Conservation (phyloP, 306 rosid species). For the Corylus heterophylla region DNA sequence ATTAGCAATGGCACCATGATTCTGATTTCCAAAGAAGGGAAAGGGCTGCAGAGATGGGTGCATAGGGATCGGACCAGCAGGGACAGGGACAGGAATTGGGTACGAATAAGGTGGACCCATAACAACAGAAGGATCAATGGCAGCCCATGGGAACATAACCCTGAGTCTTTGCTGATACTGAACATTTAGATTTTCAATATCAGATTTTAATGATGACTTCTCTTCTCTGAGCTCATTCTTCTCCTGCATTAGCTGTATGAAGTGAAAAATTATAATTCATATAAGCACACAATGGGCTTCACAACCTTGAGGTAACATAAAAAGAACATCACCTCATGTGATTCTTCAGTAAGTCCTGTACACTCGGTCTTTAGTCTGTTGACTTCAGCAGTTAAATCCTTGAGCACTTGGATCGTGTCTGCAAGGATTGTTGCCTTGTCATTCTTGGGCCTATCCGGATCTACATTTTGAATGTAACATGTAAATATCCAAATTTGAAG, state of each 20-base stretch:
- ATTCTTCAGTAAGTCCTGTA: conserved; percentile 69
- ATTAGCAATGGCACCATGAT: conserved; percentile 56
- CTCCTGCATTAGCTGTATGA: conserved; percentile 71
- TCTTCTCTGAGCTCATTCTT: conserved; percentile 94
- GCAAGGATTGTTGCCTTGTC: conserved; percentile 88
- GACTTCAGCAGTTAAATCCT: conserved; percentile 73
- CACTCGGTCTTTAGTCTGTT: conserved; percentile 63
- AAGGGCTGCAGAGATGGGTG: conserved; percentile 76
- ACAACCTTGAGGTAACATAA: conserved; percentile 16
- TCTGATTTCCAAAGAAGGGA: conserved; percentile 72
- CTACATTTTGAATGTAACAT: conserved; percentile 45
- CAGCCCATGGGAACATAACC: conserved; percentile 77
- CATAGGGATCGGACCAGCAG: conserved; percentile 72
- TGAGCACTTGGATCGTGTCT: conserved; percentile 71
- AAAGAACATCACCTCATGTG: conserved; percentile 59
- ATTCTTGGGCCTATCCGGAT: conserved; percentile 87
- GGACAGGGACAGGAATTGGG: conserved; percentile 66
- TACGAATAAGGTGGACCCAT: conserved; percentile 75
- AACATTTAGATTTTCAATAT: conserved; percentile 63
- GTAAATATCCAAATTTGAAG: conserved; percentile 16
- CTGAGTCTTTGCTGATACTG: conserved; percentile 82
- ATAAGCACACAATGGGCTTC: conserved; percentile 21
- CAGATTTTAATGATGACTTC: conserved; percentile 69
- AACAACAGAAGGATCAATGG: conserved; percentile 70
- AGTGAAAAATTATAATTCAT: conserved; percentile 25